Evolutionary conservation across 257 asterid species (phyloP).

Genomic region (Gentiana macrophylla): DNA sequence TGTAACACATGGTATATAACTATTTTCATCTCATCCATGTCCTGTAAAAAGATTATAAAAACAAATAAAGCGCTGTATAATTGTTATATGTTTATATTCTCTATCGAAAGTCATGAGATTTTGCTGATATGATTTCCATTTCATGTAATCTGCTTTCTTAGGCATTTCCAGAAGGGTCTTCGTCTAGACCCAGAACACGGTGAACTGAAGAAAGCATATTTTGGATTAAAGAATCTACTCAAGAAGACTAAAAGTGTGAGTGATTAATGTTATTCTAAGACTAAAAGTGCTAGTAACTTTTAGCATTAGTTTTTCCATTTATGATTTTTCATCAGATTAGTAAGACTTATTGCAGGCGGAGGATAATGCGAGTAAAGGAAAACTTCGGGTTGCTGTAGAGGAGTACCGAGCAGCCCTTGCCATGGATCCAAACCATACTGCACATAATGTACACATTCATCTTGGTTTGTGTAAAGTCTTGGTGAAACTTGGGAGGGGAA

Average conservation of each 20-base stretch:
- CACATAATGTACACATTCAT: conserved; percentile 67
- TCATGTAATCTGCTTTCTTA: conserved; percentile 10
- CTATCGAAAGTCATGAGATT: neutral
- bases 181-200: conserved; percentile 92
- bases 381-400: conserved; percentile 80
- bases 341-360: conserved; percentile 72
- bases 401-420: conserved; percentile 72
- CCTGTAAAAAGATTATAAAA: neutral
- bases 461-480: conserved; percentile 80
- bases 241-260: conserved; percentile 81
- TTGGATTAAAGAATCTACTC: conserved; percentile 76
- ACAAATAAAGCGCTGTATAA: neutral
- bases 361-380: conserved; percentile 85
- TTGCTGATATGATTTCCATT: conserved; percentile 1
- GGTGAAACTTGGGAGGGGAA: conserved; percentile 88
- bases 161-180: conserved; percentile 95
- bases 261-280: conserved; percentile 3
- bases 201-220: conserved; percentile 85
- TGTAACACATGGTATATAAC: conserved; percentile 31
- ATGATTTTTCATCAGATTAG: conserved; percentile 1
- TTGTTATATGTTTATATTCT: conserved; percentile 38
- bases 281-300: neutral
- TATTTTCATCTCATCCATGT: conserved; percentile 11
- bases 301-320: neutral
- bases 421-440: conserved; percentile 74